These are phyloP conservation scores for Echinosophora koreensis DNA, from an alignment of 306 rosid species.

Conservation along the genomic window DNA sequence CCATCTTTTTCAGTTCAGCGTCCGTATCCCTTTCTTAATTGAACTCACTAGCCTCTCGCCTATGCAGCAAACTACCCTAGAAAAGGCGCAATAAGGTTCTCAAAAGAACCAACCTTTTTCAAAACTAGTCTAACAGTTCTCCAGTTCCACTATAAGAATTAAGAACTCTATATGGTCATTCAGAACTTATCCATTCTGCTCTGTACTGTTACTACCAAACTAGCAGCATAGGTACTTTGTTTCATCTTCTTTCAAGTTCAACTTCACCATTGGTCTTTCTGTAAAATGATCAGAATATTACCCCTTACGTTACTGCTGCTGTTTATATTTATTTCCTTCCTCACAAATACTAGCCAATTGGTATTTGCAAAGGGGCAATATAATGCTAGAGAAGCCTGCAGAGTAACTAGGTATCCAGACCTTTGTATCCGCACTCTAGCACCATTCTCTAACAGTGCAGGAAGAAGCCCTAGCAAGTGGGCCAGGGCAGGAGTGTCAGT, in stretches of 20 bases:
- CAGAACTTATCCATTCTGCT: conserved; percentile 23
- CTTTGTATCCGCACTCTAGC: conserved; percentile 62
- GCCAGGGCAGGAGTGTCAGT: conserved; percentile 79
- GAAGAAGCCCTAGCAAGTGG: conserved; percentile 69
- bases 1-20: conserved; percentile 43
- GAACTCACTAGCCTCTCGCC: conserved; percentile 49
- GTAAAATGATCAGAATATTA: conserved; percentile 41
- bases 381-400: conserved; percentile 68
- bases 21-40: conserved; percentile 42
- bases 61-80: conserved; percentile 15
- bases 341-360: conserved; percentile 24
- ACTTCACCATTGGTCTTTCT: conserved; percentile 3
- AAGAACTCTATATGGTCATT: conserved; percentile 26
- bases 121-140: conserved; percentile 12
- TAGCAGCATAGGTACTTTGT: conserved; percentile 20
- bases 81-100: conserved; percentile 25
- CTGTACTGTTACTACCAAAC: conserved; percentile 1
- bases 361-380: conserved; percentile 44
- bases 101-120: conserved; percentile 20
- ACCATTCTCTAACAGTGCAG: conserved; percentile 58
- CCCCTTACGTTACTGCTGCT: conserved; percentile 27
- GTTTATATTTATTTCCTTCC: conserved; percentile 41
- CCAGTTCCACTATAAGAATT: conserved; percentile 12
- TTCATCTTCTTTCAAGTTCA: conserved; percentile 30
- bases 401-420: conserved; percentile 58